Evolutionary conservation across 2,329 filamentous ascomycete species (phyloP).

Genomic region (Penicillium griseofulvum): DNA sequence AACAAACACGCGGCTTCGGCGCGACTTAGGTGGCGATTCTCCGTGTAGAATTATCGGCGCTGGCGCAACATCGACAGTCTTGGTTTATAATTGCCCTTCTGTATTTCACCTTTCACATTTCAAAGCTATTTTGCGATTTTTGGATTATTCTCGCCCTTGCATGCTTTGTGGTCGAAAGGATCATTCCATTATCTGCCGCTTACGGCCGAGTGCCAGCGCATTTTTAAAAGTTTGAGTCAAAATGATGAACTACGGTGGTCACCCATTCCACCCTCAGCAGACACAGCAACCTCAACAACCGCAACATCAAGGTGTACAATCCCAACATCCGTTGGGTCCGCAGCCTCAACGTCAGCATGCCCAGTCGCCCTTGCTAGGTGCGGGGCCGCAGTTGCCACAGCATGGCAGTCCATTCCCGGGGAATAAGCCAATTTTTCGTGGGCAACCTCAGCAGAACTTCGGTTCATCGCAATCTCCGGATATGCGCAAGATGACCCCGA

Average conservation of each 20-base stretch:
- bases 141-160: slow-evolving; percentile 6
- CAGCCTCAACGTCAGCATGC: slow-evolving; percentile 27
- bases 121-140: neutral
- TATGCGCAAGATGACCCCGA: slow-evolving; percentile 35
- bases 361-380: slow-evolving; percentile 31
- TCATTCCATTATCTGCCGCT: slow-evolving; percentile 15
- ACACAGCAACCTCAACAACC: slow-evolving; percentile 20
- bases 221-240: slow-evolving; percentile 18
- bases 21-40: slow-evolving; percentile 18
- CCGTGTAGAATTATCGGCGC: slow-evolving; percentile 10
- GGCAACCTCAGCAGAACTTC: slow-evolving; percentile 28
- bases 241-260: slow-evolving; percentile 39
- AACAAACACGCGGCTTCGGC: slow-evolving; percentile 26
- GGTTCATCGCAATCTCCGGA: slow-evolving; percentile 29
- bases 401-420: slow-evolving; percentile 27
- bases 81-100: neutral
- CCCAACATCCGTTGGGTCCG: slow-evolving; percentile 20
- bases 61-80: slow-evolving; percentile 11
- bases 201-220: slow-evolving; percentile 12
- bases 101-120: neutral
- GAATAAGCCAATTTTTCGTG: slow-evolving; percentile 29
- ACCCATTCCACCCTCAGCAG: slow-evolving; percentile 30
- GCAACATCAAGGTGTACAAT: slow-evolving; percentile 21
- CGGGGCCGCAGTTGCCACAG: slow-evolving; percentile 24
- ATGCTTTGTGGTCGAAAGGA: slow-evolving; percentile 14